Conservation (phyloP, 108 stramenopile genomes). For the Skeletonema menzelii region DNA sequence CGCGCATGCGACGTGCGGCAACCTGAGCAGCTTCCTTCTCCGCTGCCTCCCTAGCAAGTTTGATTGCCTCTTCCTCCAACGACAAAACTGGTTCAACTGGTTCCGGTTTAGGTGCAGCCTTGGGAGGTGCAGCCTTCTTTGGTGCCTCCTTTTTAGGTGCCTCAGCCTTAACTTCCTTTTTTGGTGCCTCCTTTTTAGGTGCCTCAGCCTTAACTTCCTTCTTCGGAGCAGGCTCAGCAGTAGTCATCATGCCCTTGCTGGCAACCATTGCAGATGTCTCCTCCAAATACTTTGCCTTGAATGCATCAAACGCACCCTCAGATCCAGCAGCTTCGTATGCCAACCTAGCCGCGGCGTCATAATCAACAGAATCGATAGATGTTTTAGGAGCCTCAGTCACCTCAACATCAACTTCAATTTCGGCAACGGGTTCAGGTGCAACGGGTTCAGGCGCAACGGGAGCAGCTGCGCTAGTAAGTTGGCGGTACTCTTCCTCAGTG, state of each 20-base stretch:
- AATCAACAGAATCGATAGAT: conserved; percentile 35
- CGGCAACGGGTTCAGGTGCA: conserved; percentile 7
- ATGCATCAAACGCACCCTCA: conserved; percentile 49
- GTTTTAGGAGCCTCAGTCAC: conserved; percentile 4
- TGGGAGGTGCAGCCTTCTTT: conserved; percentile 13
- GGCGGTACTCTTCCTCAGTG: conserved; percentile 63
- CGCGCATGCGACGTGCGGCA: conserved; percentile 60
- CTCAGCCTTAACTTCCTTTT: conserved; percentile 26
- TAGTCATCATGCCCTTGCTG: conserved; percentile 17
- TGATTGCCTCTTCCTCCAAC: conserved; percentile 67
- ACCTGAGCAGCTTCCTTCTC: conserved; percentile 61
- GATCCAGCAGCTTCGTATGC: conserved; percentile 56
- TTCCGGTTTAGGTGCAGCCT: conserved; percentile 28
- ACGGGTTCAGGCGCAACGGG: conserved; percentile 40
- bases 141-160: conserved; percentile 11
- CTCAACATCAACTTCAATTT: conserved; percentile 5
- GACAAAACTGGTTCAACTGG: conserved; percentile 47
- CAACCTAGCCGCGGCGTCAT: conserved; percentile 53
- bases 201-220: background rate
- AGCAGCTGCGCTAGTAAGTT: conserved; percentile 28
- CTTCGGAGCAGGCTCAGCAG: conserved; percentile 21
- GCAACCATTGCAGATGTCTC: conserved; percentile 49
- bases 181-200: background rate
- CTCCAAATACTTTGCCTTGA: conserved; percentile 55
- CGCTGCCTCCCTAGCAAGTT: conserved; percentile 53